Conservation (phyloP, 257 asterid genomes). For the Agastache rugosa region DNA sequence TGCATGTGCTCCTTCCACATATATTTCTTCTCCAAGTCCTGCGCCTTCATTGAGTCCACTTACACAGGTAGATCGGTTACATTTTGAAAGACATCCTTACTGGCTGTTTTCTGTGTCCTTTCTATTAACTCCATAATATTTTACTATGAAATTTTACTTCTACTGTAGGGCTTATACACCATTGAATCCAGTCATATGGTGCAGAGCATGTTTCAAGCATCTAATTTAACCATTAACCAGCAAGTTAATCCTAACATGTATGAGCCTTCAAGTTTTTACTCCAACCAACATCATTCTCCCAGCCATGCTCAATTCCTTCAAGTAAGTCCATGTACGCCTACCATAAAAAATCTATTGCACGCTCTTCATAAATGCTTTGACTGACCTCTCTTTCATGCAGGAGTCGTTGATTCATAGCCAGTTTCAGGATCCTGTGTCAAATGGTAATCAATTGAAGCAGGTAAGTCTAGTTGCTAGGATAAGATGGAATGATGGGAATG, state of each 20-base stretch:
- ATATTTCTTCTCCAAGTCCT: conserved; percentile 55
- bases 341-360: conserved; percentile 7
- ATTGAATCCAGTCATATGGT: conserved; percentile 57
- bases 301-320: conserved; percentile 56
- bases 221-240: conserved; percentile 49
- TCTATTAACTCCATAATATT: background rate
- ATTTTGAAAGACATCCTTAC: conserved; percentile 2
- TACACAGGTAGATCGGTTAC: conserved; percentile 48
- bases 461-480: conserved; percentile 39
- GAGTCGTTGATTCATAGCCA: conserved; percentile 59
- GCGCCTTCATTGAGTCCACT: conserved; percentile 55
- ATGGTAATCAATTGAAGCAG: conserved; percentile 56
- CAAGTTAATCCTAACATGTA: conserved; percentile 57
- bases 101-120: background rate
- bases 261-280: conserved; percentile 51
- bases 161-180: conserved; percentile 56
- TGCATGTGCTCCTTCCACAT: conserved; percentile 54
- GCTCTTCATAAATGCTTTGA: conserved; percentile 2
- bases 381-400: conserved; percentile 37
- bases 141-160: conserved; percentile 30
- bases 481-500: conserved; percentile 16
- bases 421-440: conserved; percentile 58
- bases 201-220: conserved; percentile 57
- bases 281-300: conserved; percentile 60
- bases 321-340: conserved; percentile 45